Base-by-base conservation (phyloP, 225 moss, liverwort and hornwort genomes). In the Physcomitrium patens region DNA sequence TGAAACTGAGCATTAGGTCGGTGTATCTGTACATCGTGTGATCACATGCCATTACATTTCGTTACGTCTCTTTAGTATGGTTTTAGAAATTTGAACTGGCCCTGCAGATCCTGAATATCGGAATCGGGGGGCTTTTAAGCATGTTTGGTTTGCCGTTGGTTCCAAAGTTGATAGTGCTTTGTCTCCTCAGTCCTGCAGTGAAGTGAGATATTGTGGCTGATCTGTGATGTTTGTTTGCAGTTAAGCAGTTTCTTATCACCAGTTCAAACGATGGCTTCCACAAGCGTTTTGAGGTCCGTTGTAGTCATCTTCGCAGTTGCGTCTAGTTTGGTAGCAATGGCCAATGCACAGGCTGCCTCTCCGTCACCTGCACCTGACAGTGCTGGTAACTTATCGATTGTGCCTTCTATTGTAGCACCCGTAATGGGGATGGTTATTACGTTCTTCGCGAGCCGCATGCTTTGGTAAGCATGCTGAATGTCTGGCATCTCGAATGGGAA, bases 381-480 rank as follows among this genome's bases (percentile, higher is more conserved):
- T 0, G 72, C 63, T 9, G 72, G 43, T 0, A 71, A 50, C 0
- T 78, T 70, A 2, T 79, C 79, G 0, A 14, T 83, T 10, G 23
- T 67, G 12, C 79, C 81, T 3, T 24, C 81, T 3, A 18, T 85
- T 3, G 31, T 85, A 43, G 78, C 78, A 5, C 85, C 85, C 3
- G 60, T 65, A 3, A 45, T 85, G 46, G 81, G 72, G 2, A 81
- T 82, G 72, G 31, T 85, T 19, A 17, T 79, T 3, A 75, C 85
- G 0, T 76, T 81, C 53, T 64, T 85, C 23, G 81, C 78, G 12
- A 67, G 59, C 72, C 78, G 72, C 19, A 65, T 81, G 71, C 52
- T 85, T 0, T 81, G 72, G 41, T 85, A 74, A 77, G 26, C 62
- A 20, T 44, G 80, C 2, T 0, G 7, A 0, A 9, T 45, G 60